A percentile compares a stretch with the other conserved stretches of the same genome.
These are phyloP conservation scores for Penicillium diatomitis DNA, from an alignment of 495 filamentous ascomycete species.

Conservation along the genomic window DNA sequence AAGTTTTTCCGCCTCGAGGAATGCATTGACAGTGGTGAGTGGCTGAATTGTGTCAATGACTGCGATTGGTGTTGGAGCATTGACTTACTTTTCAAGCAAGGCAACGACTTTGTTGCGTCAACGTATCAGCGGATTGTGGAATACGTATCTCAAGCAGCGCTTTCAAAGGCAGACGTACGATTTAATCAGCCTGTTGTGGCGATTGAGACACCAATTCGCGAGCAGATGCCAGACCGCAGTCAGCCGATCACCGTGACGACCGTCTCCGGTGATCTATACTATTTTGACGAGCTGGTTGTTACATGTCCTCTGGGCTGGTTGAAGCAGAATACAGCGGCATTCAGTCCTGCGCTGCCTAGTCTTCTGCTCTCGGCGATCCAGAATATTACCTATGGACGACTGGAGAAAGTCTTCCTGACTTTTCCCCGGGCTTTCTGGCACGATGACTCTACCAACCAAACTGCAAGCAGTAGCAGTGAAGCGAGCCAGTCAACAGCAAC, in stretches of 20 bases:
- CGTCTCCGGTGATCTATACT: conserved; percentile 36
- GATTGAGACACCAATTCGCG: conserved; percentile 31
- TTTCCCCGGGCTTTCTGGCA: conserved; percentile 70
- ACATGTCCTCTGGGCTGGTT: conserved; percentile 86
- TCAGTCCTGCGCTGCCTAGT: conserved; percentile 57
- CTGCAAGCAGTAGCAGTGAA: no score
- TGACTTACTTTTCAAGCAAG: conserved; percentile 28
- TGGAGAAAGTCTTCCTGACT: conserved; percentile 88
- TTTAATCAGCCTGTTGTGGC: conserved; percentile 44
- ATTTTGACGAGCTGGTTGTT: conserved; percentile 79
- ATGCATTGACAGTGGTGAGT: conserved; percentile 77
- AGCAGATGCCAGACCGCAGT: not conserved
- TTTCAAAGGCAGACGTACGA: conserved; percentile 53
- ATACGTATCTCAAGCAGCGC: conserved; percentile 53
- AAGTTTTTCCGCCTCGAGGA: conserved; percentile 96
- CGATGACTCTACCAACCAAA: no score
- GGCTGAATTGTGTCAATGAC: not conserved
- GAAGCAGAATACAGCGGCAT: conserved; percentile 62
- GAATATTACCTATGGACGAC: conserved; percentile 71
- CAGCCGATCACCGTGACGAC: conserved; percentile 46
- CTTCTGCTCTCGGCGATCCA: conserved; percentile 63
- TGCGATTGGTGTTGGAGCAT: not conserved
- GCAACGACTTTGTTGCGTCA: conserved; percentile 79
- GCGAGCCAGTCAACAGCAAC: no score
- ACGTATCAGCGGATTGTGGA: conserved; percentile 74